These are phyloP conservation scores for Podospora conica DNA, from an alignment of 495 filamentous ascomycete genomes.

Conservation along the genomic window DNA sequence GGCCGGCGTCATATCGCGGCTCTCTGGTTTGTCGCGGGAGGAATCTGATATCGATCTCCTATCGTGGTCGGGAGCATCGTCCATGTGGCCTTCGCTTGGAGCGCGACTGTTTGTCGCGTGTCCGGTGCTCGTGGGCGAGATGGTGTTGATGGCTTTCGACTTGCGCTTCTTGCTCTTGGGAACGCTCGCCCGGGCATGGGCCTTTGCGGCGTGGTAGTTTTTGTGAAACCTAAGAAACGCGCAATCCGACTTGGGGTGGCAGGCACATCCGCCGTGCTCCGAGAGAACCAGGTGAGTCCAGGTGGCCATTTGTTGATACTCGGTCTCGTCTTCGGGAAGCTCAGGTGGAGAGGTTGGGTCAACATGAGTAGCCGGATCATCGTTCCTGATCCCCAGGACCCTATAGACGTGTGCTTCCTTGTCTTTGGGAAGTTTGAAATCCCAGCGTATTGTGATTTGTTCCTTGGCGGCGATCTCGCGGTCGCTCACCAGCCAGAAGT, in stretches of 20 bases:
- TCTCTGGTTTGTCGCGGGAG: conserved; percentile 64
- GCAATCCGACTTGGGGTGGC: conserved; percentile 58
- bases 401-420: conserved; percentile 38
- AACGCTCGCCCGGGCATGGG: conserved; percentile 42
- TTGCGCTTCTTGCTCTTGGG: conserved; percentile 57
- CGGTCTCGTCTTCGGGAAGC: conserved; percentile 39
- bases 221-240: conserved; percentile 69
- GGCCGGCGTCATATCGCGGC: conserved; percentile 74
- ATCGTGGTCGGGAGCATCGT: conserved; percentile 52
- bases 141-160: conserved; percentile 42
- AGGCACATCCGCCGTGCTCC: conserved; percentile 86
- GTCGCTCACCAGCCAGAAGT: conserved; percentile 83
- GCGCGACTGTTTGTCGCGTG: conserved; percentile 72
- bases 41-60: conserved; percentile 69
- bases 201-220: conserved; percentile 48
- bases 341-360: conserved; percentile 28
- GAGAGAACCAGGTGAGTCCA: conserved; percentile 69
- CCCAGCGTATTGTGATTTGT: conserved; percentile 53
- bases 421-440: conserved; percentile 45
- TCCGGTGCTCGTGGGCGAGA: conserved; percentile 64
- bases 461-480: conserved; percentile 55
- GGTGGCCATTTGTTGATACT: conserved; percentile 43
- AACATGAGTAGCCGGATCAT: too few relatives aligned
- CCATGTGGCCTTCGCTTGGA: conserved; percentile 60
- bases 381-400: conserved; percentile 46